Conservation (phyloP, 202 grass and related monocot species). For the Sporobolus alterniflorus region DNA sequence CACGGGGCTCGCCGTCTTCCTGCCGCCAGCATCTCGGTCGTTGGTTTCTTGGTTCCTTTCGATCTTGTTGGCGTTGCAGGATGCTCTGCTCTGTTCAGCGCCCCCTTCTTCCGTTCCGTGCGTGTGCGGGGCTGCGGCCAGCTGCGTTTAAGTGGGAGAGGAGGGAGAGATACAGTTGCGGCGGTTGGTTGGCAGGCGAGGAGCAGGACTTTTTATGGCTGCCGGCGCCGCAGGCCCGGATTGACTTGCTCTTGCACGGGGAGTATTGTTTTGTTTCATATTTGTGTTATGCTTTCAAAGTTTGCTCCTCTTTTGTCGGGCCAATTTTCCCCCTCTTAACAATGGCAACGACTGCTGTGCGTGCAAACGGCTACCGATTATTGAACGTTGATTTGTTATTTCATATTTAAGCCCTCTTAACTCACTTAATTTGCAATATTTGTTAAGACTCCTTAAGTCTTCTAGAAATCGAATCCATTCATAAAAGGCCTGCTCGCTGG, state of each 20-base stretch:
- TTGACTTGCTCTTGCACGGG: slow-evolving; percentile 16
- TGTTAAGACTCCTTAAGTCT: too few species aligned
- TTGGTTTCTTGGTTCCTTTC: not conserved
- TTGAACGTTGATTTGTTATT: too few species aligned
- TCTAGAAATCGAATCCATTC: too few species aligned
- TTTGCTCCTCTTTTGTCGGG: too few species aligned
- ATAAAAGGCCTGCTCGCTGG: too few species aligned
- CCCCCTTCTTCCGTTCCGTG: not conserved
- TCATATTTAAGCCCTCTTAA: too few species aligned
- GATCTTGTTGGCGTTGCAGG: not conserved
- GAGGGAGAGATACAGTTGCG: not conserved
- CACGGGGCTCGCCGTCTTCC: slow-evolving; percentile 18
- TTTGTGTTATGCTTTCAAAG: too few species aligned
- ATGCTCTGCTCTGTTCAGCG: not conserved
- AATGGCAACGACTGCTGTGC: too few species aligned
- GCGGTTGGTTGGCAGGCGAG: slow-evolving; percentile 34
- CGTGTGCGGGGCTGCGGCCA: not conserved
- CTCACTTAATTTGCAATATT: too few species aligned
- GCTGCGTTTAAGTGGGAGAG: slow-evolving; percentile 36
- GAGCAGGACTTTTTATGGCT: slow-evolving; percentile 27
- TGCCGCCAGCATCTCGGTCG: slow-evolving; percentile 22
- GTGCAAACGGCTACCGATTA: too few species aligned
- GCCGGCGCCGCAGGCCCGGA: slow-evolving; percentile 4
- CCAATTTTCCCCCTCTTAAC: too few species aligned
- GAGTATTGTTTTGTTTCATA: too few species aligned